Evolutionary conservation across 2,329 filamentous ascomycete species (phyloP).

Genomic region (Trichoderma sp.): DNA sequence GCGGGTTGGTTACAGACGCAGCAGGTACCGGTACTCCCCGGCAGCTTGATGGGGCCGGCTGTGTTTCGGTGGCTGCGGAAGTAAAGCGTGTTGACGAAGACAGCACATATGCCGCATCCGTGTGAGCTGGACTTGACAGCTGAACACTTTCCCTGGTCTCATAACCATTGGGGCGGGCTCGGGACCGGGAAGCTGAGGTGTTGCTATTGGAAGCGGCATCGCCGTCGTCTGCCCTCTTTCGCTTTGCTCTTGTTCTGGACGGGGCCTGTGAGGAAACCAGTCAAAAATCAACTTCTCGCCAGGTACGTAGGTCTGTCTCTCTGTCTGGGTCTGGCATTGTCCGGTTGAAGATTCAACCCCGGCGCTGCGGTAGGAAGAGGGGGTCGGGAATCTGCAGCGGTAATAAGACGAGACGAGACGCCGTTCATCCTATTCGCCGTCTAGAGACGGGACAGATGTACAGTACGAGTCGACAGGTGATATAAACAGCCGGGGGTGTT

Average conservation of each 20-base stretch:
- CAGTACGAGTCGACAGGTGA: not conserved
- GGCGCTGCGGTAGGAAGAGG: not conserved
- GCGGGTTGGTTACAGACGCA: not conserved
- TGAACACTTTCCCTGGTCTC: not conserved
- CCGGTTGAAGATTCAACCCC: slow-evolving; percentile 15
- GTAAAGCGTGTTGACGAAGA: not conserved
- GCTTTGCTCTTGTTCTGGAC: slow-evolving; percentile 11
- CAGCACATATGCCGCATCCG: not conserved
- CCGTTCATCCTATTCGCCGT: slow-evolving; percentile 1
- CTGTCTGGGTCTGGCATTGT: not conserved
- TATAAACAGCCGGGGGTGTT: slow-evolving; percentile 14
- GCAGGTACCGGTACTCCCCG: not conserved
- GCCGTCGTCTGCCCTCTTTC: slow-evolving; percentile 6
- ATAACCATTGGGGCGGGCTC: not conserved
- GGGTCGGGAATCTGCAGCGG: slow-evolving; percentile 1
- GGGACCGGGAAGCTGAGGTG: not conserved
- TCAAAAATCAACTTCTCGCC: slow-evolving; percentile 13
- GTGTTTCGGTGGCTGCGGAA: not conserved
- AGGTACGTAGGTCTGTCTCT: not conserved
- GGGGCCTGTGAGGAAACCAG: slow-evolving; percentile 11
- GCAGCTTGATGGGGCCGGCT: not conserved
- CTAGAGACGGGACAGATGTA: not conserved
- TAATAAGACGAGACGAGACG: not conserved
- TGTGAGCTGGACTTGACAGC: not conserved
- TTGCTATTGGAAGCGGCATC: not conserved